A percentile compares a stretch with the other conserved stretches of the same genome.
phyloP scores from a whole-genome alignment of 2,329 filamentous ascomycete genomes.

The Onygenales sp. region DNA sequence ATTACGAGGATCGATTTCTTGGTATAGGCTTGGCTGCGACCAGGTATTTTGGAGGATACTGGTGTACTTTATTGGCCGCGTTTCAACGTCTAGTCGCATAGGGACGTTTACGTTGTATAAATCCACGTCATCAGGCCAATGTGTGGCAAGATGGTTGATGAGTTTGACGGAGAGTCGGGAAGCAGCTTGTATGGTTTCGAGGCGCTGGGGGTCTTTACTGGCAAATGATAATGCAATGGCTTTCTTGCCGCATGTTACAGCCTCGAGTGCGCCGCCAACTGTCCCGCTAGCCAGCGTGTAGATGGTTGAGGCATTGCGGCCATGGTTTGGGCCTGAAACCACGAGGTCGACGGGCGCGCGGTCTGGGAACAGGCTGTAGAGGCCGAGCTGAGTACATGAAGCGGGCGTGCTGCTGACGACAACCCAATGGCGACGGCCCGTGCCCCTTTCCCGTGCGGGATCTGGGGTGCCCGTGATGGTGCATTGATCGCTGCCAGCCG shows the following conservation, averaged over 20 bases:
- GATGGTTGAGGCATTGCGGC: slow-evolving; percentile 66
- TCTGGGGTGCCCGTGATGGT: slow-evolving; percentile 26
- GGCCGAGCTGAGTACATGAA: slow-evolving; percentile 65
- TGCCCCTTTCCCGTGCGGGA: background rate
- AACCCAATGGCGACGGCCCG: slow-evolving; percentile 47
- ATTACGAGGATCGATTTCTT: slow-evolving; percentile 53
- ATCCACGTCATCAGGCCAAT: slow-evolving; percentile 60
- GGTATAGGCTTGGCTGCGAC: slow-evolving; percentile 66
- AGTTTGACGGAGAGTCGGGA: slow-evolving; percentile 61
- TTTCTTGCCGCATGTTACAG: slow-evolving; percentile 55
- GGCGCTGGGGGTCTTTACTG: slow-evolving; percentile 69
- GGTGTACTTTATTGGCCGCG: slow-evolving; percentile 62
- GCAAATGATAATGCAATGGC: slow-evolving; percentile 77
- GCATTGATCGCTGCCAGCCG: slow-evolving; percentile 15
- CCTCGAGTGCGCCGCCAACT: slow-evolving; percentile 66
- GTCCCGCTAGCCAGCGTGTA: slow-evolving; percentile 68
- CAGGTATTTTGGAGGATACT: slow-evolving; percentile 80
- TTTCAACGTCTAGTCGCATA: slow-evolving; percentile 61
- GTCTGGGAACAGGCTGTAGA: slow-evolving; percentile 64
- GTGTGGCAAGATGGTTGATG: slow-evolving; percentile 61
- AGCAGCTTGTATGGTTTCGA: slow-evolving; percentile 62
- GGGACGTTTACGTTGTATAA: slow-evolving; percentile 83
- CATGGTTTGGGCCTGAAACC: slow-evolving; percentile 68
- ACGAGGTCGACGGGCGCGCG: slow-evolving; percentile 62
- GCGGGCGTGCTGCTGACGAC: slow-evolving; percentile 69